Evolutionary conservation across 495 filamentous ascomycete species (phyloP).

Genomic region (Neurospora tetrasperma): DNA sequence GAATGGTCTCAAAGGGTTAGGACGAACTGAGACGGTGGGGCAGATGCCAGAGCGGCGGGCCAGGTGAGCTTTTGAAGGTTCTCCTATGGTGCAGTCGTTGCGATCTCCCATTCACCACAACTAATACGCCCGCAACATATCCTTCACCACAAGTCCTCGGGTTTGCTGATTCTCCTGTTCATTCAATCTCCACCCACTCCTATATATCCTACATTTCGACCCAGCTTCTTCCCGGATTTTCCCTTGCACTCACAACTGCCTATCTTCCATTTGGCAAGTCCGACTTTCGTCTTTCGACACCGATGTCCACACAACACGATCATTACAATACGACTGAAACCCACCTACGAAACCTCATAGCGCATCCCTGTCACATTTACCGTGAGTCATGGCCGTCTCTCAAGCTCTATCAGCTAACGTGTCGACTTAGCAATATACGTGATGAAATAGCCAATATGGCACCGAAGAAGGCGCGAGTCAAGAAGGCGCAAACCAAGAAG

Average conservation of each 20-base stretch:
- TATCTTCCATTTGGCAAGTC: background rate
- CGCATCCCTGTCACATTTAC: background rate
- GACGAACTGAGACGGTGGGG: background rate
- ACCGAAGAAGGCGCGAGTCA: background rate
- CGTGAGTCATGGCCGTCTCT: background rate
- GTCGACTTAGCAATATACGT: too few relatives aligned
- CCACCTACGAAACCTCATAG: background rate
- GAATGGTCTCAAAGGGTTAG: background rate
- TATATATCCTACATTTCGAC: background rate
- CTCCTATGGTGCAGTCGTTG: background rate
- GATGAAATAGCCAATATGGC: background rate
- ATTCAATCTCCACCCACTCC: background rate
- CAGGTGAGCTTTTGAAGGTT: background rate
- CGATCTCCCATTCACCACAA: background rate
- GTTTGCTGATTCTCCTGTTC: background rate
- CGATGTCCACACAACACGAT: background rate
- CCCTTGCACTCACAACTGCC: background rate
- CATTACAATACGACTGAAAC: background rate
- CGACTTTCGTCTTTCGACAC: background rate
- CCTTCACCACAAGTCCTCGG: background rate
- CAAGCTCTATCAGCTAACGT: background rate
- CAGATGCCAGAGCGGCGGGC: background rate
- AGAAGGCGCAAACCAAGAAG: background rate
- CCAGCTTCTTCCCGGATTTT: background rate
- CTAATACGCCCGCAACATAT: background rate